Base-by-base conservation (phyloP, 331 rosid genomes). In the Rosa hybrid region DNA sequence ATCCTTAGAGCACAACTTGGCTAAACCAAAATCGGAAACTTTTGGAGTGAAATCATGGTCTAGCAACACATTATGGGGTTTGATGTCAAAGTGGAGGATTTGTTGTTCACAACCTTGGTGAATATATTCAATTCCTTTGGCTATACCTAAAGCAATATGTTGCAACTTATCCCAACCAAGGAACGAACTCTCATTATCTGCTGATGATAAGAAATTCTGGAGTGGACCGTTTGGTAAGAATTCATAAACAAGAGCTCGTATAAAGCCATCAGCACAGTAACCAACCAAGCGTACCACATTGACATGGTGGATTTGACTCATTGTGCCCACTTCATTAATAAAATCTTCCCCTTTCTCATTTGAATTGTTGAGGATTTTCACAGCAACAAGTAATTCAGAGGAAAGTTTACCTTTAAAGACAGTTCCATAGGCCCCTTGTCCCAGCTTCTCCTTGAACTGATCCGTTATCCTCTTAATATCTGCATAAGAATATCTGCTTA, bases 21-120 rank as follows among this genome's bases (percentile, higher is more conserved):
- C 63, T 56, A 56, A 8, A 56, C 68, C 68, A 62, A 62, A 62
- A 62, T 62, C 68, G 0, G 68, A 62, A 62, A 62, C 68, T 25
- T 62, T 62, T 62, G 68, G 68, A 25, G 68, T 25, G 68, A 62
- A 62, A 12, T 62, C 68, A 3, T 3, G 17, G 68, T 62, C 41
- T 62, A 62, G 68, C 68, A 62, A 62, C 13, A 62, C 39, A 62
- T 62, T 62, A 62, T 62, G 68, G 16, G 68, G 68, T 12, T 62
- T 62, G 38, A 62, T 62, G 13, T 62, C 68, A 12, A 62, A 62
- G 18, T 62, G 68, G 41, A 62, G 68, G 68, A 62, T 62, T 4
- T 12, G 68, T 25, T 62, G 68, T 9, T 62, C 68, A 25, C 68
- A 62, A 5, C 68, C 68, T 25, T 62, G 68, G 68, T 25, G 68